phyloP scores from a whole-genome alignment of 805 yeast genomes.

The Kluyveromyces aestuarii region DNA sequence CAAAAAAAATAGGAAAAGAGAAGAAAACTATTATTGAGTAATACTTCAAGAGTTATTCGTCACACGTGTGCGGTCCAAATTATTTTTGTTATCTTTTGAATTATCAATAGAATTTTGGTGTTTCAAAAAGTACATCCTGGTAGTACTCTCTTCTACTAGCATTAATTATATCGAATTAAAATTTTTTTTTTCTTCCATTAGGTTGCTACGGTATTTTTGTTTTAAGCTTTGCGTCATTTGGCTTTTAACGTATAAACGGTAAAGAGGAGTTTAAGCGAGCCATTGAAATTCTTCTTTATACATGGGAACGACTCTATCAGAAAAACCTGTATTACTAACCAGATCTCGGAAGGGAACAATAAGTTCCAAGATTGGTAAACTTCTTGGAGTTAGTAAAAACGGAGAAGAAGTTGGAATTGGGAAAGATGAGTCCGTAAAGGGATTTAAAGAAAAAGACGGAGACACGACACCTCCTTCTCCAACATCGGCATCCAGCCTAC shows the following conservation, averaged over 20 bases:
- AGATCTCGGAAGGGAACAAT: slow-evolving; percentile 5
- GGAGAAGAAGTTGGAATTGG: neutral
- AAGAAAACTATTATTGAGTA: too few relatives aligned
- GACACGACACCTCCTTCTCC: neutral
- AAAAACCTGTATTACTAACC: neutral
- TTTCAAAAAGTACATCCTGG: too few relatives aligned
- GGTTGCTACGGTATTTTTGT: too few relatives aligned
- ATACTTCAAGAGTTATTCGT: too few relatives aligned
- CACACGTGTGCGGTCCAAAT: too few relatives aligned
- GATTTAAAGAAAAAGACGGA: neutral
- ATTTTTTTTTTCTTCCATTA: too few relatives aligned
- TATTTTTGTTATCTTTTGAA: too few relatives aligned
- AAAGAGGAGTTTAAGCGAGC: neutral
- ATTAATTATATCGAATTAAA: too few relatives aligned
- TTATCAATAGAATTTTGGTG: too few relatives aligned
- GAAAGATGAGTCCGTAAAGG: neutral
- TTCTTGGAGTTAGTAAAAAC: slow-evolving; percentile 3
- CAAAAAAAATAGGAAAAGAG: too few relatives aligned
- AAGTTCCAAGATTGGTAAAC: slow-evolving; percentile 8
- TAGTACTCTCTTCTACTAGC: too few relatives aligned
- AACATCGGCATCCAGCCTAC: neutral
- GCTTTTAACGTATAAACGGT: neutral
- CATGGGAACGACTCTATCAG: neutral
- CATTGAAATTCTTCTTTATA: neutral
- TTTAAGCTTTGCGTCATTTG: too few relatives aligned